Evolutionary conservation across 1,139 yeast species (phyloP).

Genomic region (Wickerhamiella pararugosa): DNA sequence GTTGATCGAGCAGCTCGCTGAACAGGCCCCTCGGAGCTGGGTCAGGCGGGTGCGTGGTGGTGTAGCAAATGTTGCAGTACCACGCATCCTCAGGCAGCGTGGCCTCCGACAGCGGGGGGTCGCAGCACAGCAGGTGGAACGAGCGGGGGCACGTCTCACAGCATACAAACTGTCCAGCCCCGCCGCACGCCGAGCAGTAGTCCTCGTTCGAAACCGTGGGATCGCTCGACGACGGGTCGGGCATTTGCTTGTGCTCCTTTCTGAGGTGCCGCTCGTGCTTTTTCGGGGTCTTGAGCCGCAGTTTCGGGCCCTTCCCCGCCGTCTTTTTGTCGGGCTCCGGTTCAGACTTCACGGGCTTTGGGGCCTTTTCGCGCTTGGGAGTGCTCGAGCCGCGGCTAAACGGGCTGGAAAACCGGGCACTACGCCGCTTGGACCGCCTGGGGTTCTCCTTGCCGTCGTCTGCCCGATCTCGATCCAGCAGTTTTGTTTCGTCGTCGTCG

Average conservation of each 20-base stretch:
- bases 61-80: conserved; percentile 64
- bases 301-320: neutral
- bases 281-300: neutral
- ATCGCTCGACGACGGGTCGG: too few relatives aligned
- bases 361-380: conserved; percentile 5
- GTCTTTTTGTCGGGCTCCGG: neutral
- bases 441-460: too few relatives aligned
- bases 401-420: conserved; percentile 2
- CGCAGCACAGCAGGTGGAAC: conserved; percentile 80
- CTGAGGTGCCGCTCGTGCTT: neutral
- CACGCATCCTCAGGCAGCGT: conserved; percentile 78
- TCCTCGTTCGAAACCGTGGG: conserved; percentile 47
- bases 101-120: conserved; percentile 70
- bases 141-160: conserved; percentile 90
- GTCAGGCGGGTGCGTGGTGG: conserved; percentile 23
- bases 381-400: neutral
- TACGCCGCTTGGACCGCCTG: too few relatives aligned
- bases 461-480: too few relatives aligned
- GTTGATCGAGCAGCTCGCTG: conserved; percentile 44
- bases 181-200: conserved; percentile 77
- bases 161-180: conserved; percentile 76
- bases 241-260: neutral
- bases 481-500: too few relatives aligned
- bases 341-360: neutral
- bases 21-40: conserved; percentile 34